These are phyloP conservation scores for Actinidia chinensis DNA, from an alignment of 179 eudicot species.

Conservation along the genomic window DNA sequence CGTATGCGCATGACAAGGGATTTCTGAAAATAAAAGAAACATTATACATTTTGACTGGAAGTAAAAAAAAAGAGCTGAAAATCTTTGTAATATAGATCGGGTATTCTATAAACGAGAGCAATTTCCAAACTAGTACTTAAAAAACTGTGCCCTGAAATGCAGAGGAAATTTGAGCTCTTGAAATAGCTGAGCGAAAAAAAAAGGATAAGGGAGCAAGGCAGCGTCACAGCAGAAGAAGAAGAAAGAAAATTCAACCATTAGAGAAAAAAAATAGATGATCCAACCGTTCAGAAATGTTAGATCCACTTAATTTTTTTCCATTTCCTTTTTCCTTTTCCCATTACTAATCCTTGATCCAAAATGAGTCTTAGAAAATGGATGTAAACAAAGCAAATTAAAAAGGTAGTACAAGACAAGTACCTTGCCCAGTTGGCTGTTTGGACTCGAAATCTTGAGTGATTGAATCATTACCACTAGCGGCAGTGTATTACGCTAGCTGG, in stretches of 20 bases:
- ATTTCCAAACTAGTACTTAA: background rate
- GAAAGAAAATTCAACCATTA: too few species aligned
- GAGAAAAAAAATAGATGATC: too few species aligned
- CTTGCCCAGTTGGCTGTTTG: constrained; percentile 97
- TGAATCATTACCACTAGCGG: constrained; percentile 70
- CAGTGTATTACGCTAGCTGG: constrained; percentile 87
- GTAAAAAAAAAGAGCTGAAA: background rate
- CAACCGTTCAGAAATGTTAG: too few species aligned
- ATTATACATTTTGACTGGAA: background rate
- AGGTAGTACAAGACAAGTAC: constrained; percentile 30
- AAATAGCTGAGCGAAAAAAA: too few species aligned
- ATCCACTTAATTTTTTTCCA: too few species aligned
- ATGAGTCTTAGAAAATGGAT: background rate
- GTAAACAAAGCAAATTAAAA: background rate
- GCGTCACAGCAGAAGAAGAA: too few species aligned
- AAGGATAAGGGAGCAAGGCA: too few species aligned
- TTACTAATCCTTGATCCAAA: too few species aligned
- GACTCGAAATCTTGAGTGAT: constrained; percentile 69
- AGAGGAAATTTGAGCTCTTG: too few species aligned
- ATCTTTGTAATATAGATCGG: too few species aligned
- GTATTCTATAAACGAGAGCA: too few species aligned
- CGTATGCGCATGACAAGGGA: constrained; percentile 89
- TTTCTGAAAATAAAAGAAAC: constrained; percentile 54
- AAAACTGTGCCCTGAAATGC: background rate
- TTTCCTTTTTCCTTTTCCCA: too few species aligned